Conservation (phyloP, 495 filamentous ascomycete genomes). For the Penicillium waksmanii region DNA sequence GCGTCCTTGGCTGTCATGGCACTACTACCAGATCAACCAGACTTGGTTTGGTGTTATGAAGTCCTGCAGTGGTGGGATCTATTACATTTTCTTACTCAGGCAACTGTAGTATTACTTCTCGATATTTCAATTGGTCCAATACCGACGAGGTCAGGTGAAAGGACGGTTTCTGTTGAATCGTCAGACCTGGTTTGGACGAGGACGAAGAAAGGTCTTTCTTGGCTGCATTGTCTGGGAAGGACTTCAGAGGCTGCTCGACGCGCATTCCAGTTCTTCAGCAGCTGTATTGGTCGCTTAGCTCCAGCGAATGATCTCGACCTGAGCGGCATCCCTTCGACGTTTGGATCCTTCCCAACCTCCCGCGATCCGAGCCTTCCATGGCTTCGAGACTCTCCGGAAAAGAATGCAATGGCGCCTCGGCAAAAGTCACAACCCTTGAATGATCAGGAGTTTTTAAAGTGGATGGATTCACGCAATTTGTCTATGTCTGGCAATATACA, state of each 20-base stretch:
- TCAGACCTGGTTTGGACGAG: background rate
- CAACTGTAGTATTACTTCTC: slow-evolving; percentile 59
- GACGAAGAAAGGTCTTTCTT: background rate
- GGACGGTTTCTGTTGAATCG: background rate
- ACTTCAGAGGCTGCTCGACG: background rate
- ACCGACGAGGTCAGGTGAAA: background rate
- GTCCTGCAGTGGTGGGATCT: slow-evolving; percentile 64
- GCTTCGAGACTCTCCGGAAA: background rate
- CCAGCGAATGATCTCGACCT: background rate
- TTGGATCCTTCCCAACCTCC: background rate
- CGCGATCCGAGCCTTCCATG: background rate
- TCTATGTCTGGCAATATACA: background rate
- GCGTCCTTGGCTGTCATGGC: slow-evolving; percentile 31
- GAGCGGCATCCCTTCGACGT: background rate
- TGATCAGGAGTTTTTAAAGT: background rate
- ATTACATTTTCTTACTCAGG: slow-evolving; percentile 65
- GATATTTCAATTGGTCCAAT: slow-evolving; percentile 47
- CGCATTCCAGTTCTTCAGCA: background rate
- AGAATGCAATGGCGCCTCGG: background rate
- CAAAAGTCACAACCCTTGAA: background rate
- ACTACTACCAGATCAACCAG: slow-evolving; percentile 46
- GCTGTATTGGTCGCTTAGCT: background rate
- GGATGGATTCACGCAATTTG: background rate
- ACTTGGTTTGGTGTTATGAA: background rate
- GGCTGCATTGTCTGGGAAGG: background rate